These are phyloP conservation scores for Thalassiosira oceanica DNA, from an alignment of 352 stramenopile genomes.

Conservation along the genomic window DNA sequence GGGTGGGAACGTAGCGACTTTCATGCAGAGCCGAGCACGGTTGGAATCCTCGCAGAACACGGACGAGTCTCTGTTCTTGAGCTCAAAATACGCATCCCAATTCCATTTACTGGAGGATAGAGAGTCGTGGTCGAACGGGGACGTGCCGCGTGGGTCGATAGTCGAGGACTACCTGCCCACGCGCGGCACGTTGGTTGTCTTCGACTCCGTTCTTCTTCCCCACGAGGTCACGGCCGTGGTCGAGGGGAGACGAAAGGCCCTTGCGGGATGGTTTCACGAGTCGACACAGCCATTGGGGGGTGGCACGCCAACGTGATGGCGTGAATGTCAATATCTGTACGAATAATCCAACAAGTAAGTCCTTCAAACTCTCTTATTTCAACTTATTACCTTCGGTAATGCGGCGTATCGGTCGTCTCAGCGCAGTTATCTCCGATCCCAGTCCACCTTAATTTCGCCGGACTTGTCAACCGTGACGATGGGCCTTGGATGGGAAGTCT, in stretches of 20 bases:
- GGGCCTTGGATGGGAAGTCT: constrained; percentile 19
- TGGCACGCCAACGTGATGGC: too few species aligned
- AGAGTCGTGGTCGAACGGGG: background rate
- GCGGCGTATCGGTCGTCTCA: too few species aligned
- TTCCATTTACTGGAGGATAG: constrained; percentile 7
- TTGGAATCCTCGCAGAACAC: background rate
- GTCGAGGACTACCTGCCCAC: constrained; percentile 21
- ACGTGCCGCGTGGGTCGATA: constrained; percentile 1
- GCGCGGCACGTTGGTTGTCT: constrained; percentile 38
- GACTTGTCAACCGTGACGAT: constrained; percentile 20
- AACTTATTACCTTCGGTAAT: too few species aligned
- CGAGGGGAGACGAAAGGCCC: constrained; percentile 11
- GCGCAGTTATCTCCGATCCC: background rate
- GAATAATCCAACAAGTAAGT: too few species aligned
- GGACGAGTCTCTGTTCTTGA: constrained; percentile 1
- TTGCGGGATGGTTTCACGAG: constrained; percentile 49
- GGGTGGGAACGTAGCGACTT: background rate
- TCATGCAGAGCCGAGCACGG: constrained; percentile 1
- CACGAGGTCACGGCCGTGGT: constrained; percentile 28
- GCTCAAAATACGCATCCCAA: constrained; percentile 1
- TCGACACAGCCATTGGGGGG: constrained; percentile 14
- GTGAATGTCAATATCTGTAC: too few species aligned
- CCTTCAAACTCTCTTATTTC: too few species aligned
- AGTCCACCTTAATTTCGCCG: background rate
- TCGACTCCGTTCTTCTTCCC: constrained; percentile 47